Evolutionary conservation across 2,329 filamentous ascomycete genomes (phyloP), one percentile per base, ranked within the genome.

Genomic region (Penicillium sclerotigenum): DNA sequence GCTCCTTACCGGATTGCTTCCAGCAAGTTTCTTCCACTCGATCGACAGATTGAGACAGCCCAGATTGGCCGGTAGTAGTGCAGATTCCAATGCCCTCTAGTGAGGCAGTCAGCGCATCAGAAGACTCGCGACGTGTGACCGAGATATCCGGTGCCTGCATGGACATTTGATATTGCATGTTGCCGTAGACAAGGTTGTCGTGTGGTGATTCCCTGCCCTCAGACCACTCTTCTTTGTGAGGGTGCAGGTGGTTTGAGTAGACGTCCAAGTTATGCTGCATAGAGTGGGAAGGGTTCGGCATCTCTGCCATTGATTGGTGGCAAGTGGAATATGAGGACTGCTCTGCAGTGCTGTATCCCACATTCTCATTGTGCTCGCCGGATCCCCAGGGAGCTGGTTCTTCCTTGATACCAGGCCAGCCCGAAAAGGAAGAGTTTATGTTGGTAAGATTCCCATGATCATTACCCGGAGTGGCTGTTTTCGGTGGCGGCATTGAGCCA

Each of bases 1-100:
- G 66, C 59, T 77, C 72, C 54, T 75, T 76, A 40, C 73, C 71
- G 31, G 71, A 59, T 43, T 70, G 68, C 52, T 71, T 71, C 72
- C 72, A 74, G 14, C 67, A 67, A 22, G 63, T 51, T 22, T 59
- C 60, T 20, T 68, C 69, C 4, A 61, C 60, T 37, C 63, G 63
- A 31, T 63, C 66, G 9, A 62, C 56, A 46, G 73, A 61, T 34
- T 68, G 68, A 20, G 63, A 63, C 54, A 69, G 52, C 24, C 53
- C 62, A 36, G 68, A 58, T 29, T 59, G 63, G 4, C 61, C 59
- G 5, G 52, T 24, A n/a, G 66, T 65, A 47, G 66, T 65, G 46
- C 69, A 65, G 46, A 75, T 74, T 13, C 73, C 73, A 59, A 75
- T 72, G 4, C 69, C 70, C 40, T 70, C 67, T 18, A 75, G 51